Conservation (phyloP, 2,329 filamentous ascomycete species). For the Cyclaneusma minus region DNA sequence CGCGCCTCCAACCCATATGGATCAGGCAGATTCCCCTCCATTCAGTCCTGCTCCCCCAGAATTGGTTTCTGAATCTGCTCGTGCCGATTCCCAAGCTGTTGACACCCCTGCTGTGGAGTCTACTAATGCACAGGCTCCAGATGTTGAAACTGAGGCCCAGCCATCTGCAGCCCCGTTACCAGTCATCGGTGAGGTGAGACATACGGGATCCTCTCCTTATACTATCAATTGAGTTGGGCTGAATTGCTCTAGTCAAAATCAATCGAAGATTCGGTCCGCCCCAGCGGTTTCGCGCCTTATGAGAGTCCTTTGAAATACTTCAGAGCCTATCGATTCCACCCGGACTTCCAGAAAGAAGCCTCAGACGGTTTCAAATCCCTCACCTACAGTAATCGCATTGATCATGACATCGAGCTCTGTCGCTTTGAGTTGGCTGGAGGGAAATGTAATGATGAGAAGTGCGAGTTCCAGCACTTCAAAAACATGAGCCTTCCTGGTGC, state of each 20-base stretch:
- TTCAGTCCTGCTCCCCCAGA: slow-evolving; percentile 25
- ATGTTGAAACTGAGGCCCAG: no score
- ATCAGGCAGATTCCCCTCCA: slow-evolving; percentile 19
- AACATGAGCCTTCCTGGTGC: slow-evolving; percentile 60
- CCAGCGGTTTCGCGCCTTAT: slow-evolving; percentile 41
- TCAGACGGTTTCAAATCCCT: slow-evolving; percentile 69
- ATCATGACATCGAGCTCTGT: slow-evolving; percentile 60
- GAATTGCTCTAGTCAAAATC: no score
- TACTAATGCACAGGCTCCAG: no score
- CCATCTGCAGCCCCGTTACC: neutral
- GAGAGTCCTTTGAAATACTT: slow-evolving; percentile 71
- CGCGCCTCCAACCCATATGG: neutral
- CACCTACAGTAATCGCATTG: slow-evolving; percentile 87
- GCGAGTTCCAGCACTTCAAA: slow-evolving; percentile 67
- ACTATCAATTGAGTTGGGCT: no score
- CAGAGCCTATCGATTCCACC: slow-evolving; percentile 81
- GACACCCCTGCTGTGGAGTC: neutral
- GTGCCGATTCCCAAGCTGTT: neutral
- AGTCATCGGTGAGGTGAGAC: neutral
- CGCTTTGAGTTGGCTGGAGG: slow-evolving; percentile 56
- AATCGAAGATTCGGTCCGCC: neutral
- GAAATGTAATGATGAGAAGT: slow-evolving; percentile 57
- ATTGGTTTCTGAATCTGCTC: slow-evolving; percentile 12
- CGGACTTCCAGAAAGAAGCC: slow-evolving; percentile 53
- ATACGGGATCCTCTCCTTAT: no score